Percentiles rank a stretch among this genome's conserved stretches.
Conservation (phyloP, 148 eudicot genomes). For the Rhododendron molle region DNA sequence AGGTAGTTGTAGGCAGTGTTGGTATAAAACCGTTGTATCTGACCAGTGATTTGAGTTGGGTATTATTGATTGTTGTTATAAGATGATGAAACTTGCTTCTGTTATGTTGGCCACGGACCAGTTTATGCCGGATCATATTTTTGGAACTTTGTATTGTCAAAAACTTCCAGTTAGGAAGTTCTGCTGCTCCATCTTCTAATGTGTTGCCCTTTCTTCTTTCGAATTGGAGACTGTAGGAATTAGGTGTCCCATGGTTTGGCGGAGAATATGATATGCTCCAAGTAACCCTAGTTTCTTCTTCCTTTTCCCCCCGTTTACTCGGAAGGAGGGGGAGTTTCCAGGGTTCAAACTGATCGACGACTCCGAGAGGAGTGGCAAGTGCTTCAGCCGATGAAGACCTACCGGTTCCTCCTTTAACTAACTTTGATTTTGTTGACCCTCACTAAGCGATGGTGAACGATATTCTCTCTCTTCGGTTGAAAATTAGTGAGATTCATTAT, state of each 20-base stretch:
- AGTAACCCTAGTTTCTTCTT: not conserved
- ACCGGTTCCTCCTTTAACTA: not conserved
- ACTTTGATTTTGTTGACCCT: not conserved
- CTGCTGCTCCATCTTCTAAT: not conserved
- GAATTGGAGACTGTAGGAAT: not conserved
- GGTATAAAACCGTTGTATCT: not conserved
- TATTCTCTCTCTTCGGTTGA: not conserved
- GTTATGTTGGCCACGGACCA: not conserved
- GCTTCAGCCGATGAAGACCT: not conserved
- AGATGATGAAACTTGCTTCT: not conserved
- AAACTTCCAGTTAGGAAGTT: not conserved
- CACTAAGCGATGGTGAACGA: not conserved
- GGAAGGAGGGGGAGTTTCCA: not conserved
- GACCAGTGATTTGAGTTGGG: not conserved
- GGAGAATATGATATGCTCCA: not conserved
- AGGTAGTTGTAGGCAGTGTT: not conserved
- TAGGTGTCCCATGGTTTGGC: not conserved
- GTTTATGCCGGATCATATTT: not conserved
- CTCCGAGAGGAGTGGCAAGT: not conserved
- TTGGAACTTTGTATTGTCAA: not conserved
- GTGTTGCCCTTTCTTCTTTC: not conserved
- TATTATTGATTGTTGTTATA: not conserved
- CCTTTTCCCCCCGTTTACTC: too few species aligned
- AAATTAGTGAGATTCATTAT: not conserved
- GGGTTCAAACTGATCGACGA: not conserved